These are phyloP conservation scores for Dactylellina drechsleri DNA, from an alignment of 2,329 filamentous ascomycete species.

Conservation along the genomic window DNA sequence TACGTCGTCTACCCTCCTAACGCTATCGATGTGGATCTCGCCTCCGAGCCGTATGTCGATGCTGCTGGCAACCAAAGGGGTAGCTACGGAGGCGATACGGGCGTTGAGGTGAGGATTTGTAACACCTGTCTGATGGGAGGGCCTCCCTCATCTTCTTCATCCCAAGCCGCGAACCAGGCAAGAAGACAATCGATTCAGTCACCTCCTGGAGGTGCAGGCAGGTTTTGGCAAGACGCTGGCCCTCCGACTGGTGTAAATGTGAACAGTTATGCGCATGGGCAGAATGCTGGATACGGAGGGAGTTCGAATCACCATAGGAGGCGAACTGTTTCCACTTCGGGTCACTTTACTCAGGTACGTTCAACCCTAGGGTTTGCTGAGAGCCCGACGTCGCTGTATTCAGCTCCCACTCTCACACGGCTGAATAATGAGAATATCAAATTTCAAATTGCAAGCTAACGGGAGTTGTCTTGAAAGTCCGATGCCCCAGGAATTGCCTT, in stretches of 20 bases:
- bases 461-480: not conserved
- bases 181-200: conserved; percentile 42
- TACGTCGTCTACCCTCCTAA: conserved; percentile 58
- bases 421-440: not conserved
- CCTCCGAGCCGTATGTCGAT: conserved; percentile 30
- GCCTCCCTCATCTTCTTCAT: conserved; percentile 8
- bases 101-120: conserved; percentile 57
- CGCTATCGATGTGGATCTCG: conserved; percentile 24
- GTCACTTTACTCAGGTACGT: conserved; percentile 30
- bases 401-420: not conserved
- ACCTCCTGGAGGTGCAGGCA: conserved; percentile 41
- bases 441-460: not conserved
- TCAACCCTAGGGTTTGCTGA: not conserved
- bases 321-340: conserved; percentile 32
- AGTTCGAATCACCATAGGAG: conserved; percentile 19
- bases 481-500: conserved; percentile 14
- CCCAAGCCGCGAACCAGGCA: not conserved
- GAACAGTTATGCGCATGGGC: conserved; percentile 22
- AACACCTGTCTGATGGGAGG: conserved; percentile 57
- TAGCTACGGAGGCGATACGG: conserved; percentile 54
- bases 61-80: conserved; percentile 21
- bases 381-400: too few relatives aligned
- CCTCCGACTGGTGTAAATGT: conserved; percentile 40
- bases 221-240: conserved; percentile 49
- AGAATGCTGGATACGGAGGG: conserved; percentile 13